Evolutionary conservation across 257 asterid genomes (phyloP), one percentile per base, ranked within the genome.

Genomic region (Petrea volubilis): DNA sequence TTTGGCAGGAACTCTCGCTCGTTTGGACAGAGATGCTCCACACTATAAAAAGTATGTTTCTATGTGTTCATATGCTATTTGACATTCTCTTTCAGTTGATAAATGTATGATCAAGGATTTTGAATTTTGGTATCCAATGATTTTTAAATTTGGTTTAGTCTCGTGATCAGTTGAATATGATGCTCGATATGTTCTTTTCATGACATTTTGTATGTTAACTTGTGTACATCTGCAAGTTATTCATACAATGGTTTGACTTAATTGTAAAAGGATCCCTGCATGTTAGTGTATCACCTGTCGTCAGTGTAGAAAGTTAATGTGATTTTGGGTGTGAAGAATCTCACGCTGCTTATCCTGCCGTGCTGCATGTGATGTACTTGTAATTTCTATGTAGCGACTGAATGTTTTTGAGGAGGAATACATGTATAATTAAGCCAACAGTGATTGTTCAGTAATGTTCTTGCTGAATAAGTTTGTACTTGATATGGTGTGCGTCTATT

Each of bases 21-120:
- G 99, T 50, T 79, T 95, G 88, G 99, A 95, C 76, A 90, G 99
- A 81, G 98, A 95, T 84, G 97, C 99, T 65, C 99, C 99, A 15
- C 90, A 81, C 70, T 92, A 95, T 75, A 92, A 86, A 76, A 95
- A 95, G 99, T 95, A 83, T 28, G 95, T 79, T 36, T 69, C 55
- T 33, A 47, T 70, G 31, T 73, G 46, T 31, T 58, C 50, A 27
- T 36, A 43, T 62, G 61, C 31, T 27, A n/a, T 78, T 53, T 21
- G 63, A 38, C 34, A 33, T 68, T 60, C 17, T 72, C 58, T 31
- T 64, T 36, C 55, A 60, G 53, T 60, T 57, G 52, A 44, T n/a
- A 64, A 43, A 64, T 73, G 21, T 43, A 61, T 55, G 72, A 28
- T 56, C 65, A 18, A n/a, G n/a, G n/a, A n/a, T n/a, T n/a, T n/a